These are phyloP conservation scores for Lolium multiflorum DNA, from an alignment of 176 grass and related monocot genomes.

Conservation along the genomic window DNA sequence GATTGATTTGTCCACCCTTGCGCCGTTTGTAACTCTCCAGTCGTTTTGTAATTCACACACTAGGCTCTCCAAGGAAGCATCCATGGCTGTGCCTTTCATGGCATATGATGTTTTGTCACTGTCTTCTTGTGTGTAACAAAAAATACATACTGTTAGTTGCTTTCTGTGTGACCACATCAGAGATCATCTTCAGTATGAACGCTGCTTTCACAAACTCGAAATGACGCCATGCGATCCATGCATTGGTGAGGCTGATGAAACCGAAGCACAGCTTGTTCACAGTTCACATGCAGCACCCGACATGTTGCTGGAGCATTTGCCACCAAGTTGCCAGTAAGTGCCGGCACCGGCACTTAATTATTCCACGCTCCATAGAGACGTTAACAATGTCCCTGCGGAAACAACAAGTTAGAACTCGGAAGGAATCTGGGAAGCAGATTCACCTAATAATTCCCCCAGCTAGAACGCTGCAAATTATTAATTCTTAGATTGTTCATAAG, in stretches of 20 bases:
- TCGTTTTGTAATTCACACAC: slow-evolving; percentile 24
- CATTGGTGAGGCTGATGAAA: slow-evolving; percentile 38
- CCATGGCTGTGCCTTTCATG: slow-evolving; percentile 13
- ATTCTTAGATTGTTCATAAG: slow-evolving; percentile 7
- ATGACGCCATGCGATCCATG: neutral
- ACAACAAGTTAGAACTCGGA: slow-evolving; percentile 33
- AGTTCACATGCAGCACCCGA: slow-evolving; percentile 16
- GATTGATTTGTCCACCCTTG: neutral
- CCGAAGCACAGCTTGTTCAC: slow-evolving; percentile 36
- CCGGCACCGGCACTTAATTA: slow-evolving; percentile 13
- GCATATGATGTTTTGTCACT: slow-evolving; percentile 16
- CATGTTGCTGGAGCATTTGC: slow-evolving; percentile 18
- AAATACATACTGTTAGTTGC: neutral
- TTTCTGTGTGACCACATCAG: neutral
- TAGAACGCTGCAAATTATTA: slow-evolving; percentile 9
- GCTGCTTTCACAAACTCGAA: slow-evolving; percentile 5
- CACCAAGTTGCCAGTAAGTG: neutral
- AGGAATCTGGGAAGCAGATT: slow-evolving; percentile 18
- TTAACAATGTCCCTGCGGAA: slow-evolving; percentile 41
- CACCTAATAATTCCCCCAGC: slow-evolving; percentile 5
- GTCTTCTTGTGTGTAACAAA: neutral
- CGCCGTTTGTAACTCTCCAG: neutral
- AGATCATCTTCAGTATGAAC: slow-evolving; percentile 22
- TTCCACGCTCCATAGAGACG: slow-evolving; percentile 21
- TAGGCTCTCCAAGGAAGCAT: slow-evolving; percentile 28